Evolutionary conservation across 495 filamentous ascomycete genomes (phyloP).

Genomic region (Xylaria telfairii): DNA sequence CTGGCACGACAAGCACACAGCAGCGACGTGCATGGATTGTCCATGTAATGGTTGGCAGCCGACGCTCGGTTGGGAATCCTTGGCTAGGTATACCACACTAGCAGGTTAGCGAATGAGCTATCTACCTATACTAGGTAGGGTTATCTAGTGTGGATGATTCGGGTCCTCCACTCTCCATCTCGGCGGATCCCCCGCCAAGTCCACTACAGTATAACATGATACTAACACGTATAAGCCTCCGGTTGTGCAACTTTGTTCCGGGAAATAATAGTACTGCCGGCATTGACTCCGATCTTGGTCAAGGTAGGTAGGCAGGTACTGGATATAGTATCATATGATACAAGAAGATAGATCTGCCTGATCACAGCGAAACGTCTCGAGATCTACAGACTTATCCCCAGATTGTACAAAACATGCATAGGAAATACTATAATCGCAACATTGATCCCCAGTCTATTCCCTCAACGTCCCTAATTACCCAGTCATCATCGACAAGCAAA

Average conservation of each 20-base stretch:
- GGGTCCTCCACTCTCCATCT: neutral
- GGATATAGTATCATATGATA: neutral
- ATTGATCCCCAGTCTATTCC: no score
- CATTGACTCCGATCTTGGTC: neutral
- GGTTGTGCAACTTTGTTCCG: conserved; percentile 1
- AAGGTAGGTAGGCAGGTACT: neutral
- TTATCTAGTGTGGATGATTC: neutral
- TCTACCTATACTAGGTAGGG: no score
- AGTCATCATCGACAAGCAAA: neutral
- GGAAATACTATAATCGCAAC: neutral
- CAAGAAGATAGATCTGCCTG: conserved; percentile 4
- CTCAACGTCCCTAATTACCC: neutral
- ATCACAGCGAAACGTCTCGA: neutral
- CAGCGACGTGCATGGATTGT: neutral
- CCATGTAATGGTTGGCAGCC: neutral
- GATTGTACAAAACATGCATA: neutral
- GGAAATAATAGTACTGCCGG: neutral
- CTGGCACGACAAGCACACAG: conserved; percentile 3
- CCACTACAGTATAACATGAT: neutral
- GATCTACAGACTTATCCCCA: neutral
- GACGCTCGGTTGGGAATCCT: neutral
- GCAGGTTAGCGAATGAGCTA: neutral
- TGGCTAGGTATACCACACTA: neutral
- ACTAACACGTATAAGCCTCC: no score
- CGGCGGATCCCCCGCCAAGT: conserved; percentile 14